phyloP scores from a whole-genome alignment of 768 basidiomycete genomes.

The Leucosporidium creatinivorum region DNA sequence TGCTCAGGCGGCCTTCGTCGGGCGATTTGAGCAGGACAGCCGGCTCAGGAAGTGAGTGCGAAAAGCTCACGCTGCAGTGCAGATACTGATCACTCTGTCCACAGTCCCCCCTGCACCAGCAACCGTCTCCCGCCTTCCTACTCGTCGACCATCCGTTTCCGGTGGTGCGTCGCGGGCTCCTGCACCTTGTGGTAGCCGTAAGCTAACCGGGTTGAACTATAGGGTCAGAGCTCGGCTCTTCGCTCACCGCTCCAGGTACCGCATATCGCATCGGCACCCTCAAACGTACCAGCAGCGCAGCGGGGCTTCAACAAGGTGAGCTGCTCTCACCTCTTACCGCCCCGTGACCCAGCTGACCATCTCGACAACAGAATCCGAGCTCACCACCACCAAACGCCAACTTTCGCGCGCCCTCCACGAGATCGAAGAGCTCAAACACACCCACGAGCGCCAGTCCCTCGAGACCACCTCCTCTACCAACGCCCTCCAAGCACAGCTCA shows the following conservation, averaged over 20 bases:
- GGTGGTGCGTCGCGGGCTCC: background rate
- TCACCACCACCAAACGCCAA: constrained; percentile 22
- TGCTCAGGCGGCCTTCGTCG: constrained; percentile 6
- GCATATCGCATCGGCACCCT: background rate
- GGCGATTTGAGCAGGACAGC: background rate
- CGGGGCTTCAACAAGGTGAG: constrained; percentile 21
- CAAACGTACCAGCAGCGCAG: constrained; percentile 17
- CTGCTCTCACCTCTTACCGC: too few species aligned
- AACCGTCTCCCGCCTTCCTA: constrained; percentile 8
- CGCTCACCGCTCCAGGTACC: background rate
- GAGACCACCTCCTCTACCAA: constrained; percentile 2
- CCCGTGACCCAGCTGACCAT: background rate
- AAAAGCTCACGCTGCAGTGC: too few species aligned
- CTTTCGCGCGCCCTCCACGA: constrained; percentile 22
- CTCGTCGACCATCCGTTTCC: constrained; percentile 18
- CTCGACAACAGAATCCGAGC: constrained; percentile 15
- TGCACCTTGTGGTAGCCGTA: background rate
- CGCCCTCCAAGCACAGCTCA: constrained; percentile 14
- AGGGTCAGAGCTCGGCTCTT: background rate
- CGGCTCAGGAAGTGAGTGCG: background rate
- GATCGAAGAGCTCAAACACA: constrained; percentile 22
- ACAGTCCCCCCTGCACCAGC: background rate
- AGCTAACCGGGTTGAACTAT: background rate
- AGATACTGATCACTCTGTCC: background rate
- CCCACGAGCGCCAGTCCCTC: constrained; percentile 15